Conservation (phyloP, 306 rosid species). For the Ziziphus jujuba region DNA sequence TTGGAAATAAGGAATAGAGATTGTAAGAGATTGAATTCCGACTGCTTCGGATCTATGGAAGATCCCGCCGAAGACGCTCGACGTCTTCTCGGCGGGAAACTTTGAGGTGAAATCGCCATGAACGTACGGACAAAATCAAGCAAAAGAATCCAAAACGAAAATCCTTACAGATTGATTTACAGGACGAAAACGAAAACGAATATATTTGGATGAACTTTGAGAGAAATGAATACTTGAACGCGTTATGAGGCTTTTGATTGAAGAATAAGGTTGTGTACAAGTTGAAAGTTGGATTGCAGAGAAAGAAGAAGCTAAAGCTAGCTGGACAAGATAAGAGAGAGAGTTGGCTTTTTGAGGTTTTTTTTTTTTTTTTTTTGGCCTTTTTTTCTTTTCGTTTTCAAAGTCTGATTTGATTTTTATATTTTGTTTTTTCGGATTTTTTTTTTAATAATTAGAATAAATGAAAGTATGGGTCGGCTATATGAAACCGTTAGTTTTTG, state of each 20-base stretch:
- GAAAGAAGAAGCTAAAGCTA: neutral
- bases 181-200: no score
- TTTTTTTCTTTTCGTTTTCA: neutral
- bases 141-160: neutral
- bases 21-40: constrained; percentile 40
- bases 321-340: constrained; percentile 4
- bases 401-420: no score
- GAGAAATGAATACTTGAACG: neutral
- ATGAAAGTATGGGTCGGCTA: constrained; percentile 14
- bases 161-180: neutral
- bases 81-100: constrained; percentile 55
- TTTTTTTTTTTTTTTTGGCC: neutral
- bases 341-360: constrained; percentile 17
- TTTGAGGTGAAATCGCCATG: constrained; percentile 62
- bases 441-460: no score
- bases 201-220: neutral
- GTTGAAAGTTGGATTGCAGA: neutral
- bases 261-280: constrained; percentile 15
- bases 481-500: constrained; percentile 33
- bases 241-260: constrained; percentile 5
- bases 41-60: constrained; percentile 49
- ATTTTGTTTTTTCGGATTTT: constrained; percentile 4
- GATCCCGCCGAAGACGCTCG: constrained; percentile 58
- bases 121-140: neutral
- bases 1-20: constrained; percentile 53